These are phyloP conservation scores for Trichophyton mentagrophytes DNA, from an alignment of 2,329 filamentous ascomycete genomes.

Conservation along the genomic window DNA sequence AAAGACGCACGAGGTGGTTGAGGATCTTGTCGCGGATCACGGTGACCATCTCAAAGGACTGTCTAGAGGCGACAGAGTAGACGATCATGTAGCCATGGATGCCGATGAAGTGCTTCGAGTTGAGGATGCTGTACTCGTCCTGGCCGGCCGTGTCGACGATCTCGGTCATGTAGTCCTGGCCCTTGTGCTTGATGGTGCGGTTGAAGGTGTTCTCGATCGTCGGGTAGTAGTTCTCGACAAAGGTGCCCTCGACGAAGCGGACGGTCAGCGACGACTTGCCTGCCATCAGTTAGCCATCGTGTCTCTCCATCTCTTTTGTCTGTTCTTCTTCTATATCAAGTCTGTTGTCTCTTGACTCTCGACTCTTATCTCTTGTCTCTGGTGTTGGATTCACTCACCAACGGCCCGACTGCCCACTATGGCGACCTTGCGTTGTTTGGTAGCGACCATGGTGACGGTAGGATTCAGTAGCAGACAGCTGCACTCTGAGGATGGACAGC, in stretches of 20 bases:
- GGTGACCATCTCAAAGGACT: constrained; percentile 94
- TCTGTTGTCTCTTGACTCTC: not conserved
- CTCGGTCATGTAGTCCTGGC: constrained; percentile 87
- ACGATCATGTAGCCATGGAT: constrained; percentile 98
- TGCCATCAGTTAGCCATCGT: constrained; percentile 27
- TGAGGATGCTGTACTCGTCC: constrained; percentile 98
- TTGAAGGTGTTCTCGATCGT: constrained; percentile 99
- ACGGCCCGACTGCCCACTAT: constrained; percentile 92
- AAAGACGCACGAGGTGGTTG: constrained; percentile 65
- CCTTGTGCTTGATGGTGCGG: constrained; percentile 85
- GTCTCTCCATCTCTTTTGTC: not conserved
- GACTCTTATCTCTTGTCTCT: not conserved
- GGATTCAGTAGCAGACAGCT: not conserved
- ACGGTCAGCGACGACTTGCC: constrained; percentile 97
- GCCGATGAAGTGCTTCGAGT: constrained; percentile 97
- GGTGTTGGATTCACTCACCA: constrained; percentile 41
- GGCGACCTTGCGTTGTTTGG: constrained; percentile 88
- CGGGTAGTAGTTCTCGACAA: constrained; percentile 97
- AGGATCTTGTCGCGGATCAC: constrained; percentile 96
- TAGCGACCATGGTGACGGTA: constrained; percentile 47
- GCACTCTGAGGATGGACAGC: not conserved
- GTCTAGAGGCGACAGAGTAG: constrained; percentile 88
- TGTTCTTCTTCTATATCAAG: not conserved
- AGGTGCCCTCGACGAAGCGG: constrained; percentile 93
- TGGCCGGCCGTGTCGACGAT: constrained; percentile 97